Percentiles rank a stretch among this genome's conserved stretches.
Evolutionary conservation across 2,329 filamentous ascomycete genomes (phyloP).

Genomic region (Alternaria conjuncta): DNA sequence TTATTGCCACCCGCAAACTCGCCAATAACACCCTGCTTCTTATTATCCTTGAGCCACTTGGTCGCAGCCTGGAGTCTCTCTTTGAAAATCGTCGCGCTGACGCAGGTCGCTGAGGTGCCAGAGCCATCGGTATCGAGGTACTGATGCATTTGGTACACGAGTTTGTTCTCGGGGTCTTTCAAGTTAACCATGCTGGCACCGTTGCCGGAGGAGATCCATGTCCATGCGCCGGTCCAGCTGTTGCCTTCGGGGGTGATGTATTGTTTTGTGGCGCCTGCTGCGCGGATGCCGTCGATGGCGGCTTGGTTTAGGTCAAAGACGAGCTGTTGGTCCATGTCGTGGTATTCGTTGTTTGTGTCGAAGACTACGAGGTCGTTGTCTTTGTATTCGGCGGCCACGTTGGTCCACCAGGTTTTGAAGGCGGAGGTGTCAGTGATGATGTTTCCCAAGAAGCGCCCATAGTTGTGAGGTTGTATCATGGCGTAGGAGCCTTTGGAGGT

Average conservation of each 20-base stretch:
- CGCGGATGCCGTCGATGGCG: constrained; percentile 55
- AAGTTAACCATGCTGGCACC: constrained; percentile 54
- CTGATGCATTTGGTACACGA: constrained; percentile 68
- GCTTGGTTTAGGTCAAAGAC: constrained; percentile 58
- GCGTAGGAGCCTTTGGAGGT: constrained; percentile 57
- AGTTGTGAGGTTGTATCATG: constrained; percentile 60
- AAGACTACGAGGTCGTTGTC: constrained; percentile 53
- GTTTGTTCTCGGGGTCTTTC: constrained; percentile 60
- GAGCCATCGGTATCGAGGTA: constrained; percentile 65
- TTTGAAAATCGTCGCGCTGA: constrained; percentile 60
- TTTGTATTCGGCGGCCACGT: constrained; percentile 49
- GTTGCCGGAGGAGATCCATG: constrained; percentile 59
- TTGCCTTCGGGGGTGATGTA: constrained; percentile 68
- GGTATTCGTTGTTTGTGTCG: constrained; percentile 57
- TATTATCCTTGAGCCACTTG: constrained; percentile 60
- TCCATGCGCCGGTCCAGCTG: constrained; percentile 54
- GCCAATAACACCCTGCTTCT: constrained; percentile 60
- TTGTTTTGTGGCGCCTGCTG: constrained; percentile 55
- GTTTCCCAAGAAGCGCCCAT: constrained; percentile 56
- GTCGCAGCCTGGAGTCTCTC: constrained; percentile 61
- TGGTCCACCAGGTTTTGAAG: constrained; percentile 55
- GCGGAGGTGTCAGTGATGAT: constrained; percentile 52
- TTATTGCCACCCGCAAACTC: constrained; percentile 64
- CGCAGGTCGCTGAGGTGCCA: constrained; percentile 59
- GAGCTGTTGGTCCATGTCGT: constrained; percentile 53